phyloP scores from a whole-genome alignment of 345 rosid genomes.

The Boechera retrofracta region DNA sequence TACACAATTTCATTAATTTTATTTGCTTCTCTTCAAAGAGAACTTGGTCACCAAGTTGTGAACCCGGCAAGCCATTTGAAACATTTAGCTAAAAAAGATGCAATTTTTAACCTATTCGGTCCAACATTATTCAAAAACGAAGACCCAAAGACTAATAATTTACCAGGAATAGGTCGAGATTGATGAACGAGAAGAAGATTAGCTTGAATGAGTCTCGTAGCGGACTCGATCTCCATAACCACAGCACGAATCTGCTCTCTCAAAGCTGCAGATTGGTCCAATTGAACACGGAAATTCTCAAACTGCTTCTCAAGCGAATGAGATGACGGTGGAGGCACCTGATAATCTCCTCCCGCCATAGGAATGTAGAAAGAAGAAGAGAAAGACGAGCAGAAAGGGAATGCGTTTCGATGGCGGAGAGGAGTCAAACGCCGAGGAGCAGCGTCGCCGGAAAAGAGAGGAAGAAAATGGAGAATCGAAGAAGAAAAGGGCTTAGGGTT shows the following conservation, averaged over 20 bases:
- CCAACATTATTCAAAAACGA: background rate
- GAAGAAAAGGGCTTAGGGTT: conserved; percentile 55
- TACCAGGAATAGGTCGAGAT: conserved; percentile 85
- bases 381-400: conserved; percentile 32
- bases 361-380: conserved; percentile 37
- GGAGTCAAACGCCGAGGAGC: conserved; percentile 26
- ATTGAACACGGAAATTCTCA: conserved; percentile 68
- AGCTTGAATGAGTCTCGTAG: conserved; percentile 72
- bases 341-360: conserved; percentile 60
- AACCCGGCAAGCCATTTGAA: background rate
- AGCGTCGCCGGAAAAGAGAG: conserved; percentile 27
- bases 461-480: conserved; percentile 38
- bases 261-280: conserved; percentile 74
- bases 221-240: conserved; percentile 78
- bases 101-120: background rate
- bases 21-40: background rate
- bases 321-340: conserved; percentile 37
- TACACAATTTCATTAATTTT: background rate
- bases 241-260: conserved; percentile 77
- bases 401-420: conserved; percentile 21
- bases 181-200: conserved; percentile 86
- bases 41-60: background rate
- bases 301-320: conserved; percentile 74
- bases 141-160: conserved; percentile 8
- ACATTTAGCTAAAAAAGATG: conserved; percentile 2